Base-by-base conservation (phyloP, 2,329 filamentous ascomycete genomes). In the Calonectria naviculata region DNA sequence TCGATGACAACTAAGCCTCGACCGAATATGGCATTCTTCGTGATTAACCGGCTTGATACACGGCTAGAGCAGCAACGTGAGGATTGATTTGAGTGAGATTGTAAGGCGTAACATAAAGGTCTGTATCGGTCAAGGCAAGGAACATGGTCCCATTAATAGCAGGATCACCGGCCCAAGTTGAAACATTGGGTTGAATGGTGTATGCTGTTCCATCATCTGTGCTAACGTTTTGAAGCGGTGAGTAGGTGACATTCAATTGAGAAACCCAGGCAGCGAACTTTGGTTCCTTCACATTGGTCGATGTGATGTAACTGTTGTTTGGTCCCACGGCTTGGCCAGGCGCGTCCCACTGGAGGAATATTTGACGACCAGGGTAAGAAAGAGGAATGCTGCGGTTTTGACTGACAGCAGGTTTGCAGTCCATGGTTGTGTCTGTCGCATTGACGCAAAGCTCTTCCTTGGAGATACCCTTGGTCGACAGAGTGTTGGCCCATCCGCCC, bases 61-160 rank as follows among this genome's bases (percentile, higher is more conserved):
- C 80, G 65, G 90, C 92, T 65, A 95, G 86, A 26, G 94, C 94
- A 67, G 90, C 89, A 41, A 97, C 92, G 76, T 95, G 93, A 0
- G 93, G 91, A 74, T 97, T 96, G 24, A 96, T 86, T 86, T 90
- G 87, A 28, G 86, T 89, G 70, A 96, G 70, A 79, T 97, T 97
- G 82, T 94, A 96, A 0, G 94, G 92, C 9, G 94, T 95, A 3
- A 95, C 87, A 71, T 86, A 91, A 0, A 92, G 75, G 74, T 95
- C 88, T 0, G 81, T 80, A 76, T 96, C 94, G 0, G 94, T 96
- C 13, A 97, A 79, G 0, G 91, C 93, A 56, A 97, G 84, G 79
- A 96, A 97, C 83, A 95, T 93, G 5, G 94, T 97, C 0, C 90
- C 93, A 75, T 97, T 97, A 62, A 93, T 86, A 1, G 90, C 89